Conservation (phyloP, 2,329 filamentous ascomycete genomes). For the Colletotrichum phormii region DNA sequence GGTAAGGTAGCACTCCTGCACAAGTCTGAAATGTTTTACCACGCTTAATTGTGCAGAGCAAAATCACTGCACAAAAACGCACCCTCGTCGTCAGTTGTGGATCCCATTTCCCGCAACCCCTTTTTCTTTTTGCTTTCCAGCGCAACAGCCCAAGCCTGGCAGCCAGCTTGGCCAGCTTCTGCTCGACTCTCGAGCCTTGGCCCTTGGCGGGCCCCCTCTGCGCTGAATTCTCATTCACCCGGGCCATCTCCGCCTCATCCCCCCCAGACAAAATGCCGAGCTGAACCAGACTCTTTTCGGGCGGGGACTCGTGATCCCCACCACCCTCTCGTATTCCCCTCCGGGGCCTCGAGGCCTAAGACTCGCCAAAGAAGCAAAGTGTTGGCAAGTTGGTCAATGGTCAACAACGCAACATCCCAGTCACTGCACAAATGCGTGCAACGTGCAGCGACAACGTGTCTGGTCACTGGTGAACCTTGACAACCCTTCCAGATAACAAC, state of each 20-base stretch:
- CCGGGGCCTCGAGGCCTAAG: no score
- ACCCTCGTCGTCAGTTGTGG: not conserved
- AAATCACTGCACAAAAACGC: not conserved
- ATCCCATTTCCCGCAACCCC: conserved; percentile 8
- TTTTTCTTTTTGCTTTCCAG: not conserved
- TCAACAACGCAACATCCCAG: not conserved
- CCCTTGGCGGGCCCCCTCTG: no score
- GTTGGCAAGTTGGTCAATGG: not conserved
- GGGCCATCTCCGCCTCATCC: not conserved
- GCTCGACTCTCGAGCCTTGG: not conserved
- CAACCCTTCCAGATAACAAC: not conserved
- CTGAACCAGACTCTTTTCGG: not conserved
- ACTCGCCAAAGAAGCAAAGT: not conserved
- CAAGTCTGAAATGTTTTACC: not conserved
- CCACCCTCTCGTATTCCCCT: not conserved
- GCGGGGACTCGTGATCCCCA: not conserved
- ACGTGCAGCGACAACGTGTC: not conserved
- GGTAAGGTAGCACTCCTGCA: not conserved
- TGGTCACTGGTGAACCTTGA: not conserved
- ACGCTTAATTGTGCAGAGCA: not conserved
- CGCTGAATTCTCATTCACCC: not conserved
- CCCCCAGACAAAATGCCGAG: not conserved
- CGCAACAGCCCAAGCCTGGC: no score
- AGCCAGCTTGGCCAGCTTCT: not conserved
- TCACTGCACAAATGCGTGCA: not conserved